These are phyloP conservation scores for Avena insularis DNA, from an alignment of 176 grass and related monocot genomes.

Conservation along the genomic window DNA sequence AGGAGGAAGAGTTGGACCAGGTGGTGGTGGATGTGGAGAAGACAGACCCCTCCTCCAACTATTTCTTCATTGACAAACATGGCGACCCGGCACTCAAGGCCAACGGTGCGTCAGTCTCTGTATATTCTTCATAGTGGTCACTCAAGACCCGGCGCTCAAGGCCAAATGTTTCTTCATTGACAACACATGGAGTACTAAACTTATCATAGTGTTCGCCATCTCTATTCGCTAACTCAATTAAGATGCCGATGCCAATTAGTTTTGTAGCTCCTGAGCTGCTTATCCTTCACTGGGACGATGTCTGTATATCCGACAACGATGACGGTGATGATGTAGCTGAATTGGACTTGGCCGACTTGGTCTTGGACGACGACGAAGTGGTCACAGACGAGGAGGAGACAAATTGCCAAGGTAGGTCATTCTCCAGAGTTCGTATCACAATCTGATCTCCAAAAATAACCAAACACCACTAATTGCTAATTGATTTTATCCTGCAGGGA, in stretches of 20 bases:
- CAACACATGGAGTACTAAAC: no score
- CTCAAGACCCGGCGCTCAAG: no score
- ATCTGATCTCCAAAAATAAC: background rate
- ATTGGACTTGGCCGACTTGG: background rate
- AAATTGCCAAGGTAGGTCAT: background rate
- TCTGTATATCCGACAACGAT: background rate
- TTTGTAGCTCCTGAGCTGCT: background rate
- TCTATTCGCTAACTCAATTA: background rate
- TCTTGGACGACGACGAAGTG: background rate
- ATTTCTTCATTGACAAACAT: background rate
- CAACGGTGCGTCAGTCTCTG: background rate
- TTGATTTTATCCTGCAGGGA: constrained; percentile 17
- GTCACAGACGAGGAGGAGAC: background rate
- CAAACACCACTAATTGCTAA: background rate
- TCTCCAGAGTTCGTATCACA: background rate
- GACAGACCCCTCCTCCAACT: background rate
- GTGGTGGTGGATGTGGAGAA: background rate
- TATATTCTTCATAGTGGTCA: background rate
- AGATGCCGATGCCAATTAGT: background rate
- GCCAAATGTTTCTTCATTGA: no score
- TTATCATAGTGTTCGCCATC: background rate
- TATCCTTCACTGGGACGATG: background rate
- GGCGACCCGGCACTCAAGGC: background rate
- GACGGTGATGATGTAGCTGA: background rate
- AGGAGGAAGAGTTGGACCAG: background rate